Base-by-base conservation (phyloP, 352 stramenopile genomes). In the Phytophthora tubulina region DNA sequence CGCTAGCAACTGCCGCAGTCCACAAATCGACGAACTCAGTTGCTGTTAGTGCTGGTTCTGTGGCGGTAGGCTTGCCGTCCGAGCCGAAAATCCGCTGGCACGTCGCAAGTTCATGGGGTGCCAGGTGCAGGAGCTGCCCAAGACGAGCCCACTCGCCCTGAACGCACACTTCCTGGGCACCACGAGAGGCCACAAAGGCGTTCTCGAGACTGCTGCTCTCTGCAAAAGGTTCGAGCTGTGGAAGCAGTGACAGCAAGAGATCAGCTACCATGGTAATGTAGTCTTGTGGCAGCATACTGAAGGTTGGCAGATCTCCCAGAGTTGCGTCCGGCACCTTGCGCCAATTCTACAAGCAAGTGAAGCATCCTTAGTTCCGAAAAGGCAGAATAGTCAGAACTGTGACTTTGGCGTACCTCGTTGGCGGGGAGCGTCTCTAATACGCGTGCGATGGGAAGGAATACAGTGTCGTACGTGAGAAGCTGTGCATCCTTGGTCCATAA, bases 261-360 rank as follows among this genome's bases (percentile, higher is more conserved):
- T 96, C 89, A 5, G 89, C 89, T 15, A 94, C 86, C 42, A 79
- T 76, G 8, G 89, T 96, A 64, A 96, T 94, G 72, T 94, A 96
- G 56, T 96, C 89, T 73, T 96, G 87, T 10, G 89, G 89, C 14
- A 96, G 70, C 59, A 80, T 86, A 54, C 84, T 94, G 67, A 95
- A 94, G 27, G 82, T 82, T 32, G 87, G 89, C 38, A 96, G 48
- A 44, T 95, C 86, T 13, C 80, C 81, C 1, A 89, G 59, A 11
- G 64, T 56, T 11, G 69, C 74, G 39, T 90, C 76, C 11, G 81
- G 73, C 9, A 72, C 66, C 59, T 90, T 88, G 9, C 44, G 64
- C 84, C 84, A 93, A 64, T 66, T 83, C 82, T 91, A 60, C 62
- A 61, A 69, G 4, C 11, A 31, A 67, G 63, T 4, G 44, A 51